Conservation (phyloP, 352 stramenopile species). For the Globisporangium megalacanthum region DNA sequence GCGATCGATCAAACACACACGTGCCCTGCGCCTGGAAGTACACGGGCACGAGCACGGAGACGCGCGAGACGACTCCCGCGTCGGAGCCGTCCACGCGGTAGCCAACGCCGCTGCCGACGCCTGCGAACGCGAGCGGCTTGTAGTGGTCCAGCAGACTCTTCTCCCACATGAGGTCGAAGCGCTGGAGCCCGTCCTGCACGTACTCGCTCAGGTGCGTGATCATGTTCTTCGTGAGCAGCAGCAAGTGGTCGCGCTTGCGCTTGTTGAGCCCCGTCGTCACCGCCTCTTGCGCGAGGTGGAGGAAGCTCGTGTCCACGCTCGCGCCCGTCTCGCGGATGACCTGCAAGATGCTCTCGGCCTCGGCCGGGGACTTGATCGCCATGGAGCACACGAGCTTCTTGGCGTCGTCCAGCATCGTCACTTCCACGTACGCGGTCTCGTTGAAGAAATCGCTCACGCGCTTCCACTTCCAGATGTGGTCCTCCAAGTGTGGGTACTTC, state of each 20-base stretch:
- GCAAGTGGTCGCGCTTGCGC: conserved; percentile 63
- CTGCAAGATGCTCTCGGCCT: conserved; percentile 69
- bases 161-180: conserved; percentile 80
- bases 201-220: conserved; percentile 82
- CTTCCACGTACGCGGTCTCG: conserved; percentile 75
- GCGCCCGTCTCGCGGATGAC: conserved; percentile 45
- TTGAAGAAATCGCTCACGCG: conserved; percentile 83
- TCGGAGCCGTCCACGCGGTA: conserved; percentile 70
- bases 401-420: conserved; percentile 79
- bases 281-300: conserved; percentile 61
- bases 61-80: conserved; percentile 44
- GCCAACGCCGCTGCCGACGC: conserved; percentile 56
- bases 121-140: conserved; percentile 67
- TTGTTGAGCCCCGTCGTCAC: conserved; percentile 58
- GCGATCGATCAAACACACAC: conserved; percentile 75
- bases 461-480: conserved; percentile 84
- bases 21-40: conserved; percentile 76
- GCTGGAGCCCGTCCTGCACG: conserved; percentile 73
- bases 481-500: conserved; percentile 64
- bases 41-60: conserved; percentile 76
- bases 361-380: conserved; percentile 70
- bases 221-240: conserved; percentile 82
- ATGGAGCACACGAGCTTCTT: conserved; percentile 82
- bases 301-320: conserved; percentile 50
- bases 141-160: conserved; percentile 78